Evolutionary conservation across 78 protist genomes (phyloP).

Genomic region (Trichosphaerium sp.): DNA sequence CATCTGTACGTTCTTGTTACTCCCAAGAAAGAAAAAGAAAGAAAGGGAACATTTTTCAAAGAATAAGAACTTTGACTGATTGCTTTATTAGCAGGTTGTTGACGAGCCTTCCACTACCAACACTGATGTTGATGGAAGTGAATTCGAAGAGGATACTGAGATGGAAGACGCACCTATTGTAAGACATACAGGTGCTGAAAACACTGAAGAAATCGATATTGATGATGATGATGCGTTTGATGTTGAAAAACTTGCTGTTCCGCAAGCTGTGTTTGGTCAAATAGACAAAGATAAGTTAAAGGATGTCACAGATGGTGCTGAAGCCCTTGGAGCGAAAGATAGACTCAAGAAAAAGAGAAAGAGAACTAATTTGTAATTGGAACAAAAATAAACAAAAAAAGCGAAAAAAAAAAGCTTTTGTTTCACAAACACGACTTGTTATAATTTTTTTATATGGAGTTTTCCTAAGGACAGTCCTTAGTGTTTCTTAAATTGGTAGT

Average conservation of each 20-base stretch:
- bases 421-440: too few species aligned
- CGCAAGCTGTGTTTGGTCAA: too few species aligned
- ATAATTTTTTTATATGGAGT: too few species aligned
- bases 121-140: not conserved
- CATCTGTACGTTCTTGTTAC: too few species aligned
- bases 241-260: slow-evolving; percentile 24
- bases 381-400: slow-evolving; percentile 7
- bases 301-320: slow-evolving; percentile 16
- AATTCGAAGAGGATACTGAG: not conserved
- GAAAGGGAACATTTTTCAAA: not conserved
- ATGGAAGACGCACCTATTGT: not conserved
- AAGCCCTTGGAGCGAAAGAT: slow-evolving; percentile 5
- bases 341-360: not conserved
- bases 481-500: too few species aligned
- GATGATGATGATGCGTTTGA: slow-evolving; percentile 38
- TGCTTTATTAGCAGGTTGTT: too few species aligned
- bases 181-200: not conserved
- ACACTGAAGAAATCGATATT: slow-evolving; percentile 3
- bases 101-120: too few species aligned
- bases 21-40: not conserved
- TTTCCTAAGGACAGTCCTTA: too few species aligned
- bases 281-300: too few species aligned
- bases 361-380: slow-evolving; percentile 13
- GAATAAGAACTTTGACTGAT: too few species aligned
- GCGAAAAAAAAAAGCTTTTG: not conserved